Evolutionary conservation across 2,329 filamentous ascomycete genomes (phyloP), one percentile per base, ranked within the genome.

Genomic region (Chrysoporthe austroafricana): DNA sequence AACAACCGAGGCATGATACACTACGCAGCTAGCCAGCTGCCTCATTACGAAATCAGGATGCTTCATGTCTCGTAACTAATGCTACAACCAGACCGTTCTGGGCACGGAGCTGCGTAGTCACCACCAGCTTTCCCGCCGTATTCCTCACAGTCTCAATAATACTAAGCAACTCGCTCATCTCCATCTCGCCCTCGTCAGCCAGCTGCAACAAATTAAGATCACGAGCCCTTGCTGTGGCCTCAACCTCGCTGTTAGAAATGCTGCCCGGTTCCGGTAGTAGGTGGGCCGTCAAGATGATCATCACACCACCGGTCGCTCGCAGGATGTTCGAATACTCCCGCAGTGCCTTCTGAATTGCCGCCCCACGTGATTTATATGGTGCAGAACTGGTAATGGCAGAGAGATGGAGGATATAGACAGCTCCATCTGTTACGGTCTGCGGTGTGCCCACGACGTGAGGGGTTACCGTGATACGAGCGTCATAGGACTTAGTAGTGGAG

Each of bases 341-440:
- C 58, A 81, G 70, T 66, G 79, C 77, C 16, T 70, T 68, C 7
- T 64, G 42, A 26, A 78, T 71, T 6, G 66, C 71, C 4, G 32
- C 14, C 4, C 3, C 50, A 32, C 11, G 7, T 54, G 26, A 32
- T 34, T 14, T 16, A 16, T 32, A 32, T n/a, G 54, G 18, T 36
- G 54, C 18, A n/a, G 64, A 50, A 9, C n/a, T 39, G 1, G 70
- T 70, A 6, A 70, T 63, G 42, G 71, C 71, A 1, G 73, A 70
- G 4, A 77, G 67, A 48, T 73, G 74, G 4, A 79, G 54, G 42
- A 80, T 74, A 68, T 79, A 80, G 2, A 80, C 73, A 3, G 75
- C 74, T 0, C 76, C 78, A 63, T 79, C 73, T 14, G 63, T 68
- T 21, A 78, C 73, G 14, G 62, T 67, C 70, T 78, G 78, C 8